Evolutionary conservation across 2,329 filamentous ascomycete genomes (phyloP).

Genomic region (Biscogniauxia marginata): DNA sequence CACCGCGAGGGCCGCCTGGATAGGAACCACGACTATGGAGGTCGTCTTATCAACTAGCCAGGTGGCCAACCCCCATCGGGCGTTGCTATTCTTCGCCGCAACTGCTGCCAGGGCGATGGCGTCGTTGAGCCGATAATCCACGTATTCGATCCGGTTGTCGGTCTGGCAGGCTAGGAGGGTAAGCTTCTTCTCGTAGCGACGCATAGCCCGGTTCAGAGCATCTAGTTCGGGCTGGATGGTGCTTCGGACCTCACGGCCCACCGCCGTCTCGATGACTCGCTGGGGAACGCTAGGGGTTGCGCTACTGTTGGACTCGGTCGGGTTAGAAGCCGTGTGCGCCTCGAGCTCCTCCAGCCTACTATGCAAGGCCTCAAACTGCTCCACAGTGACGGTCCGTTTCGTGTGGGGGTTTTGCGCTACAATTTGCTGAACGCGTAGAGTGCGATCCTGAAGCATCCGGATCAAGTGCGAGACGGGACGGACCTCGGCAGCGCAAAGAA

Average conservation of each 20-base stretch:
- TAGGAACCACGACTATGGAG: conserved; percentile 40
- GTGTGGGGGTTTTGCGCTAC: conserved; percentile 55
- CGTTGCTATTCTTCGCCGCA: conserved; percentile 55
- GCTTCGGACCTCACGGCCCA: conserved; percentile 60
- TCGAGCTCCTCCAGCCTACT: conserved; percentile 71
- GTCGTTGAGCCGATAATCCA: conserved; percentile 73
- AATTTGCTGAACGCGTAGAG: conserved; percentile 75
- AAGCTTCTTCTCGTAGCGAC: conserved; percentile 87
- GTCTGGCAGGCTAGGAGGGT: conserved; percentile 72
- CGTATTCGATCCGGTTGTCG: conserved; percentile 68
- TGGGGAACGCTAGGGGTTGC: conserved; percentile 27
- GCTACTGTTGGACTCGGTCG: conserved; percentile 23
- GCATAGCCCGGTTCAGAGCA: conserved; percentile 81
- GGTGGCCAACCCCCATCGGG: conserved; percentile 36
- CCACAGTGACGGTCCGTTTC: conserved; percentile 35
- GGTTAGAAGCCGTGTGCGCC: conserved; percentile 45
- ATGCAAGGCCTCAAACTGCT: conserved; percentile 56
- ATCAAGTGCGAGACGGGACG: conserved; percentile 80
- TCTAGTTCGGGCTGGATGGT: conserved; percentile 79
- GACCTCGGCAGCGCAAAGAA: conserved; percentile 82
- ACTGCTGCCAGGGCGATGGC: conserved; percentile 78
- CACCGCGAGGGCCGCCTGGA: conserved; percentile 40
- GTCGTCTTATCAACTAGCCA: conserved; percentile 39
- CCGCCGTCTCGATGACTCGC: conserved; percentile 40
- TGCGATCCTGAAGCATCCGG: conserved; percentile 75